These are phyloP conservation scores for Crithidia sp. DNA, from an alignment of 208 protist genomes.

Conservation along the genomic window DNA sequence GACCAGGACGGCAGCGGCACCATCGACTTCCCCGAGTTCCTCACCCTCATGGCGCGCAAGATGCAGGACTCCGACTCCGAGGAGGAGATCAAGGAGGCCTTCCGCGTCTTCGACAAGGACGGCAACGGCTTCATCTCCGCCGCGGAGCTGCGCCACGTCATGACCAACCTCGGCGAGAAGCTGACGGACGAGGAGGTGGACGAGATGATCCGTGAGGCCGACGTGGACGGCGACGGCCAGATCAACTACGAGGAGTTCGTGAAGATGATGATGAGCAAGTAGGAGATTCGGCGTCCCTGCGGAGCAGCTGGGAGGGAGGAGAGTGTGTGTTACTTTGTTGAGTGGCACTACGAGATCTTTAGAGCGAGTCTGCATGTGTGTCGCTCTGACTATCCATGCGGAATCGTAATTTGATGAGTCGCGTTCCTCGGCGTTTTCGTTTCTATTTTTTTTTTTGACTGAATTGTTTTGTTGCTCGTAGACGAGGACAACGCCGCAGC, in stretches of 20 bases:
- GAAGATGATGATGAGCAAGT: slow-evolving; percentile 90
- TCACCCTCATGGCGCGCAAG: slow-evolving; percentile 87
- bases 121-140: slow-evolving; percentile 94
- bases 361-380: too few species aligned
- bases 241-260: slow-evolving; percentile 90
- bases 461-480: too few species aligned
- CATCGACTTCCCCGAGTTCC: slow-evolving; percentile 97
- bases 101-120: slow-evolving; percentile 97
- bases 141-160: slow-evolving; percentile 94
- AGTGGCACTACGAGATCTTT: too few species aligned
- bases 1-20: slow-evolving; percentile 94
- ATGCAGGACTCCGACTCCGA: slow-evolving; percentile 93
- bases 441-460: too few species aligned
- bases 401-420: too few species aligned
- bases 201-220: slow-evolving; percentile 91
- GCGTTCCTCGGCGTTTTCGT: too few species aligned
- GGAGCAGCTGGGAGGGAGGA: too few species aligned
- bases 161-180: slow-evolving; percentile 96
- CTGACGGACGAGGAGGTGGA: slow-evolving; percentile 93
- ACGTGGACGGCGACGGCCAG: slow-evolving; percentile 82
- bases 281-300: neutral
- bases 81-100: slow-evolving; percentile 96
- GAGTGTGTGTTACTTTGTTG: too few species aligned
- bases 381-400: too few species aligned
- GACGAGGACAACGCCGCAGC: too few species aligned